These are phyloP conservation scores for Parachaetomium inaequale DNA, from an alignment of 495 filamentous ascomycete species.

Conservation along the genomic window DNA sequence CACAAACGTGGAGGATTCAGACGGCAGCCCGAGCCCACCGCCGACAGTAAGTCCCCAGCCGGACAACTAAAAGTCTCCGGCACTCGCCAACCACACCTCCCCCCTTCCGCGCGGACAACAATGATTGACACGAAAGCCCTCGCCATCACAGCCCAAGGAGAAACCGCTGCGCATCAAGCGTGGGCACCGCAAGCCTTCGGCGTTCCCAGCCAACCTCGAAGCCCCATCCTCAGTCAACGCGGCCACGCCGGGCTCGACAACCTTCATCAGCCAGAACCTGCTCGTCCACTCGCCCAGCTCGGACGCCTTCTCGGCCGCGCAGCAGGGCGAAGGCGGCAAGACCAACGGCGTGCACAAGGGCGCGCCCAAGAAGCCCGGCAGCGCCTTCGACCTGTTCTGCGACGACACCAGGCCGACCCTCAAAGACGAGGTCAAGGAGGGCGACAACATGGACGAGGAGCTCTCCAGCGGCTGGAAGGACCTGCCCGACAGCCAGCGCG, in stretches of 20 bases:
- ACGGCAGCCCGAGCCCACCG: constrained; percentile 67
- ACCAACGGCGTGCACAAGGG: constrained; percentile 33
- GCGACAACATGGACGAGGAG: constrained; percentile 41
- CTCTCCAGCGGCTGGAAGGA: constrained; percentile 51
- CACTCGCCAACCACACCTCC: constrained; percentile 5
- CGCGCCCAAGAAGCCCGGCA: constrained; percentile 40
- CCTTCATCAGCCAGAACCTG: constrained; percentile 42
- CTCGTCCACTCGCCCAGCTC: constrained; percentile 45
- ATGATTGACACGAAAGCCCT: constrained; percentile 25
- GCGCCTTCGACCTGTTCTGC: constrained; percentile 52
- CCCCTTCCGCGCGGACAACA: constrained; percentile 19
- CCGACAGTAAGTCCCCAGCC: constrained; percentile 55
- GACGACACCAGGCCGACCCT: constrained; percentile 42
- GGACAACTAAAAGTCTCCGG: constrained; percentile 9
- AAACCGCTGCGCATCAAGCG: constrained; percentile 87
- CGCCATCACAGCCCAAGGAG: constrained; percentile 67
- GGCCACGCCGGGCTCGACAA: constrained; percentile 35
- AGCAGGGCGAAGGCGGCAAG: constrained; percentile 28
- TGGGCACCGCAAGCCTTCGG: constrained; percentile 56
- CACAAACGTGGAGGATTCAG: constrained; percentile 70
- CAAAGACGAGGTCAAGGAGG: constrained; percentile 37
- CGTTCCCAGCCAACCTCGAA: constrained; percentile 32
- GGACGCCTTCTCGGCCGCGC: constrained; percentile 43
- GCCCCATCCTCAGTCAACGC: constrained; percentile 17
- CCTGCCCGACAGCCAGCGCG: constrained; percentile 42